phyloP scores from a whole-genome alignment of 257 asterid genomes.

The Petrea volubilis region DNA sequence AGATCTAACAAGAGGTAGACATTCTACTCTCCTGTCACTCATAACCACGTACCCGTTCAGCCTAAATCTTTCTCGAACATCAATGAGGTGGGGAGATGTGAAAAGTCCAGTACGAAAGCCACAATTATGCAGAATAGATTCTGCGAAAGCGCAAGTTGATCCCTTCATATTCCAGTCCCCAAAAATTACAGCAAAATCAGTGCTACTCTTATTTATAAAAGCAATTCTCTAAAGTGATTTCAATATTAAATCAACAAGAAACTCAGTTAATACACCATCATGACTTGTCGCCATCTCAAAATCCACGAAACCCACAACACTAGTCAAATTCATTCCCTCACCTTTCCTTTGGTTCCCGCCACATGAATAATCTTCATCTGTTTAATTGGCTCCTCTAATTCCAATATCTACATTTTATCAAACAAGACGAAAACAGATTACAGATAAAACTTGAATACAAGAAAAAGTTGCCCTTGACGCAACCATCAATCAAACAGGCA shows the following conservation, averaged over 20 bases:
- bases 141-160: conserved; percentile 86
- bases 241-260: conserved; percentile 4
- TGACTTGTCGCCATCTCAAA: background rate
- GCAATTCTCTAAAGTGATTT: background rate
- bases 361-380: conserved; percentile 95
- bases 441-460: background rate
- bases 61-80: conserved; percentile 92
- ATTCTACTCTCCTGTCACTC: background rate
- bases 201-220: background rate
- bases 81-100: conserved; percentile 98
- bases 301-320: conserved; percentile 9
- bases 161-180: conserved; percentile 64
- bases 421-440: conserved; percentile 16
- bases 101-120: conserved; percentile 93
- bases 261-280: background rate
- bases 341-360: conserved; percentile 99
- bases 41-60: conserved; percentile 73
- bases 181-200: conserved; percentile 27
- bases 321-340: conserved; percentile 19
- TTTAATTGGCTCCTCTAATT: conserved; percentile 77
- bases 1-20: background rate
- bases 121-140: conserved; percentile 85
- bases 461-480: background rate
- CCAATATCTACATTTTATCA: conserved; percentile 60
- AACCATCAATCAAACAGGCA: background rate